Percentiles rank a stretch among this genome's conserved stretches.
Evolutionary conservation across 108 stramenopile genomes (phyloP).

Genomic region (Parietichytrium sp.): DNA sequence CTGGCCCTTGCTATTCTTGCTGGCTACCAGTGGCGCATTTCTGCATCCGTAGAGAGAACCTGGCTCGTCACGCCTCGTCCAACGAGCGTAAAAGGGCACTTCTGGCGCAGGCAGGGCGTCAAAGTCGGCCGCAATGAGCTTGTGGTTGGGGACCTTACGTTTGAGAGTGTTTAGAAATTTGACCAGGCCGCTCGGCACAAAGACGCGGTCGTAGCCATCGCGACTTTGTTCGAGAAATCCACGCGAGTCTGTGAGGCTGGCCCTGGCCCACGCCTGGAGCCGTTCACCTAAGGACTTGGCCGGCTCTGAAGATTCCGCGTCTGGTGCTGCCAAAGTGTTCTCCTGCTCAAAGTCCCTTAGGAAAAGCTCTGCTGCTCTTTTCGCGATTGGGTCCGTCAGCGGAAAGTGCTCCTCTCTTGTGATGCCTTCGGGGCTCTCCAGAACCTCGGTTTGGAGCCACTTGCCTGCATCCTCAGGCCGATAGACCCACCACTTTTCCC

Average conservation of each 20-base stretch:
- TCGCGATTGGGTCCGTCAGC: background rate
- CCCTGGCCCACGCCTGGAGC: background rate
- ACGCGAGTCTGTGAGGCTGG: background rate
- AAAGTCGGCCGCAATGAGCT: conserved; percentile 22
- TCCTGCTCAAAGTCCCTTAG: background rate
- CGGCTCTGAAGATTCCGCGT: background rate
- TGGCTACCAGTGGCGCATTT: conserved; percentile 6
- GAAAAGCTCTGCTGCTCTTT: background rate
- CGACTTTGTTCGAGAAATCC: background rate
- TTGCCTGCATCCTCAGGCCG: background rate
- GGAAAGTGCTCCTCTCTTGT: background rate
- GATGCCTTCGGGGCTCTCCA: background rate
- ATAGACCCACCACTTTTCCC: background rate
- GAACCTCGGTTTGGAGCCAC: conserved; percentile 9
- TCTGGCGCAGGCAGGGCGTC: conserved; percentile 20
- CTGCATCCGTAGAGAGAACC: background rate
- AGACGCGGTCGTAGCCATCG: background rate
- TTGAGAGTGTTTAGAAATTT: background rate
- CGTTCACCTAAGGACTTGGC: background rate
- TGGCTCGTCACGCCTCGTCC: background rate
- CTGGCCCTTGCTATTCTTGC: background rate
- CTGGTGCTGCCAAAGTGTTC: background rate
- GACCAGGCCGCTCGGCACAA: conserved; percentile 19
- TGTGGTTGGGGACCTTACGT: background rate
- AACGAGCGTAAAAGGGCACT: background rate